Percentiles rank a stretch among this genome's conserved stretches.
phyloP scores from a whole-genome alignment of 176 grass and related monocot genomes.

The Zea mays region Zm-B73-REFERENCE-NAM-5.0 NC_050102.1:33045001-33045500 shows the following conservation, averaged over 20 bases:
- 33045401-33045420: not conserved
- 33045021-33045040: not conserved
- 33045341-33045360: not conserved
- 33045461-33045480: not conserved
- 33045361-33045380: not conserved
- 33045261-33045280: conserved; percentile 70
- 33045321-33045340: conserved; percentile 42
- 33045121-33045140: not conserved
- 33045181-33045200: not conserved
- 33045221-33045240: not conserved
- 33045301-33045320: conserved; percentile 75
- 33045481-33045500: not conserved
- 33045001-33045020: not conserved
- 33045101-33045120: not conserved
- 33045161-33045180: not conserved
- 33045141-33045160: not conserved
- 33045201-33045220: not conserved
- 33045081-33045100: not conserved
- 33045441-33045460: not conserved
- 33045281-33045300: conserved; percentile 77
- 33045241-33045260: not conserved
- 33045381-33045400: not conserved
- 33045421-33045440: not conserved
- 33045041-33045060: not conserved
- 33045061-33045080: conserved; percentile 4